A percentile compares a stretch with the other conserved stretches of the same genome.
Evolutionary conservation across 352 stramenopile species (phyloP).

Genomic region (Lagenidium sp.): DNA sequence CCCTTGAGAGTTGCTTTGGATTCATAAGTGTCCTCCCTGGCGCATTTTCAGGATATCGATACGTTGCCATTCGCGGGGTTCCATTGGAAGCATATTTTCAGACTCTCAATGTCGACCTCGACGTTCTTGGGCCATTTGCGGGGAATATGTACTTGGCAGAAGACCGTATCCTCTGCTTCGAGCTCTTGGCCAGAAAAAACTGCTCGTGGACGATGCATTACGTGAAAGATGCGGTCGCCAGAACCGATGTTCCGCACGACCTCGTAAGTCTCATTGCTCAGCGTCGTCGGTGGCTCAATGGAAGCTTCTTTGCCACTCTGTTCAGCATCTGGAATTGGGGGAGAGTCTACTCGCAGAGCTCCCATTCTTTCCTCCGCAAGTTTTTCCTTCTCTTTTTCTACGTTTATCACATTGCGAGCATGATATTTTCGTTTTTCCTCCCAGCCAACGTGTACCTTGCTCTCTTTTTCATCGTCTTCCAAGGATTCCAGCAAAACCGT

Average conservation of each 20-base stretch:
- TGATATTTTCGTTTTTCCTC: constrained; percentile 60
- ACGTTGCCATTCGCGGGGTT: constrained; percentile 70
- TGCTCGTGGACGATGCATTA: constrained; percentile 87
- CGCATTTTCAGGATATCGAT: constrained; percentile 79
- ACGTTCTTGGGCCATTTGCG: constrained; percentile 71
- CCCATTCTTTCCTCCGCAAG: constrained; percentile 67
- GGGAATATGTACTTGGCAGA: constrained; percentile 88
- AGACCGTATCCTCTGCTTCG: constrained; percentile 80
- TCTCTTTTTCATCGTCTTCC: constrained; percentile 83
- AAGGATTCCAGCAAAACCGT: constrained; percentile 83
- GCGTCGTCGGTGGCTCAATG: constrained; percentile 83
- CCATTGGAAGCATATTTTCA: constrained; percentile 82
- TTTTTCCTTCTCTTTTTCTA: constrained; percentile 62
- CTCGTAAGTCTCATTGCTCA: constrained; percentile 79
- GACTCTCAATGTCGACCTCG: constrained; percentile 70
- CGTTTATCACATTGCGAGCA: constrained; percentile 70
- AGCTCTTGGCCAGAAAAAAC: constrained; percentile 72
- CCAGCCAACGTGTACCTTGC: constrained; percentile 79
- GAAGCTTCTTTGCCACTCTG: constrained; percentile 80
- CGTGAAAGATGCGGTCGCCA: constrained; percentile 72
- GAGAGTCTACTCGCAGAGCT: constrained; percentile 74
- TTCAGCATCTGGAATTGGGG: constrained; percentile 84
- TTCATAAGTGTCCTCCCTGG: constrained; percentile 84
- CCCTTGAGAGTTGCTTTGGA: constrained; percentile 78
- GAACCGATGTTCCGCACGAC: constrained; percentile 76